A percentile compares a stretch with the other conserved stretches of the same genome.
Evolutionary conservation across 1,284 basidiomycete genomes (phyloP).

Genomic region (Rhodotorula sp.): DNA sequence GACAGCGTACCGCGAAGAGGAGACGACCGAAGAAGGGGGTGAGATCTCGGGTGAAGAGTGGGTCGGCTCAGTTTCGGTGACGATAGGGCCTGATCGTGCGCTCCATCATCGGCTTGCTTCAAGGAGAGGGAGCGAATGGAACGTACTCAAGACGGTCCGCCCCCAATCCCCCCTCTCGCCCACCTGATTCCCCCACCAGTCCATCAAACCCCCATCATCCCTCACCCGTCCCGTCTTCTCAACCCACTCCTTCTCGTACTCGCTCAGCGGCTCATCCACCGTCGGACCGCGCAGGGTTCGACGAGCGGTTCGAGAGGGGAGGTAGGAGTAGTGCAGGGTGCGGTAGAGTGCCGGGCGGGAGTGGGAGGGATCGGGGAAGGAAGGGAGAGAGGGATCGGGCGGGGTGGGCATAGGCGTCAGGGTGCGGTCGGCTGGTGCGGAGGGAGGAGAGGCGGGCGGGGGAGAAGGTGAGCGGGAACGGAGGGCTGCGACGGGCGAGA

Average conservation of each 20-base stretch:
- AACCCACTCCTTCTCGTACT: conserved; percentile 10
- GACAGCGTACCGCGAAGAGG: too few relatives aligned
- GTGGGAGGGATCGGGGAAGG: not conserved
- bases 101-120: not conserved
- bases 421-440: not conserved
- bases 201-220: conserved; percentile 8
- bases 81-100: conserved; percentile 1
- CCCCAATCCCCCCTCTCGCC: conserved; percentile 3
- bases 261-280: conserved; percentile 3
- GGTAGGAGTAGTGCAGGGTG: conserved; percentile 8
- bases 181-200: conserved; percentile 15
- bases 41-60: not conserved
- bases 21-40: not conserved
- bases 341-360: not conserved
- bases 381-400: not conserved
- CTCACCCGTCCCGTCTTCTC: not conserved
- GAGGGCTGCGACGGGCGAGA: not conserved
- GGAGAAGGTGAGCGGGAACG: too few relatives aligned
- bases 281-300: not conserved
- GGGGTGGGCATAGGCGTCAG: conserved; percentile 13
- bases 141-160: conserved; percentile 6
- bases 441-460: not conserved
- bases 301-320: conserved; percentile 7
- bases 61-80: conserved; percentile 14
- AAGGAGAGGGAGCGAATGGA: not conserved